Base-by-base conservation (phyloP, 176 grass and related monocot species). In the Bonia amplexicaulis region DNA sequence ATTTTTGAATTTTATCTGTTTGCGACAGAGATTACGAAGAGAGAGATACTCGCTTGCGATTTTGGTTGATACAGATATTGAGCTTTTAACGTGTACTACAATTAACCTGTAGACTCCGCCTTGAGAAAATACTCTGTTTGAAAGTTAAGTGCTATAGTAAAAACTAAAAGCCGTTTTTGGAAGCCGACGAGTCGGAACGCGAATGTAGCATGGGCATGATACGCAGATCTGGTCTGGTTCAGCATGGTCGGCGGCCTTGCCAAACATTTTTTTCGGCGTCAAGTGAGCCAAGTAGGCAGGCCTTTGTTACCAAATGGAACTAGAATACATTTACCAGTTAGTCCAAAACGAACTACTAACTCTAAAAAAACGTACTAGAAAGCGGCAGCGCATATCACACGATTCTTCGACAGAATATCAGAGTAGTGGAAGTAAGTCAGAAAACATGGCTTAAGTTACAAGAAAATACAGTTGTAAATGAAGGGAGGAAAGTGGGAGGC, bases 371-470 rank as follows among this genome's bases (percentile, higher is more conserved):
- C 35, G 35, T 48, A 40, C 46, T 49, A 10, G 81, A 84, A 84
- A 84, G 59, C 81, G 29, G 58, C 48, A 65, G 6, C 55, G 0
- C 35, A 13, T 40, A 71, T 35, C 64, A 53, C 45, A 44, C 20
- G 41, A 12, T 39, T 82, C 10, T n/a, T 47, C 22, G 22, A 61
- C 26, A 37, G 10, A 51, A 13, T n/a, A 42, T 29, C 35, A 12
- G 22, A 68, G n/a, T 29, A 51, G 17, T 71, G 60, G 22, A 82
- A 72, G 66, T 48, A 41, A 19, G 19, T 27, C 63, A 86, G 54
- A 69, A 70, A 35, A 55, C 57, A 7, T 88, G 66, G 83, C 35
- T 86, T 82, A 61, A 71, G 47, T 64, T 62, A 46, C 83, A 82
- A 85, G 55, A 62, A 65, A 90, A 86, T 81, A 23, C 78, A 65